Evolutionary conservation across 2,329 filamentous ascomycete genomes (phyloP), one percentile per base, ranked within the genome.

Genomic region (Triangularia setosa): DNA sequence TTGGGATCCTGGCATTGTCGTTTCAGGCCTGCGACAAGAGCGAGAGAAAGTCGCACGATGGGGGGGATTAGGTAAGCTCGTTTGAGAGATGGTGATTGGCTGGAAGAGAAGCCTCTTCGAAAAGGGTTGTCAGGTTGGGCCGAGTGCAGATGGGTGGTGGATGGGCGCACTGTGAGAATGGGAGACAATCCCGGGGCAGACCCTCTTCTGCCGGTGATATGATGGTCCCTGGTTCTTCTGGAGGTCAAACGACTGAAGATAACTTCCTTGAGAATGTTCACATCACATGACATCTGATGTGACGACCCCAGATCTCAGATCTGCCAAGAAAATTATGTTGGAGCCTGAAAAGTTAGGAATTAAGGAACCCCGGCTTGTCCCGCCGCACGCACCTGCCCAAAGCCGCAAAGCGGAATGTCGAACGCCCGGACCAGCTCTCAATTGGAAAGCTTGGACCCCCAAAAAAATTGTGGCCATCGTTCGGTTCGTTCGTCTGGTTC

Each of bases 11-110:
- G 30, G 30, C 30, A 33, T 33, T 33, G 30, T 4, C 18, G 81
- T 83, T 83, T 83, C 81, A 83, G 76, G 72, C 63, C 69, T 82
- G 80, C 73, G 71, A 69, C 78, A 80, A n/a, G 75, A 78, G 40
- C 40, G 40, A 48, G n/a, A 23, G 40, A 48, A 48, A 48, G 71
- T 77, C 72, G 74, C 73, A 72, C 72, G 73, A 74, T 74, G 25
- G 25, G 18, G 18, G 24, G 58, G 48, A 53, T 70, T 70, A 69
- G 60, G 55, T 70, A 72, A 73, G 70, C 68, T 23, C 18, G 33
- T 16, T 59, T 59, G 40, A 9, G 40, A n/a, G 4, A n/a, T 48
- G 40, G 40, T 48, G 62, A 65, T 65, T 65, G 68, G 63, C 12
- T 61, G 30, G 18, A 16, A 18, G 48, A 48, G 56, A 44, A 30